Evolutionary conservation across 1,139 yeast genomes (phyloP).

Genomic region (Blastobotrys malaysiensis): DNA sequence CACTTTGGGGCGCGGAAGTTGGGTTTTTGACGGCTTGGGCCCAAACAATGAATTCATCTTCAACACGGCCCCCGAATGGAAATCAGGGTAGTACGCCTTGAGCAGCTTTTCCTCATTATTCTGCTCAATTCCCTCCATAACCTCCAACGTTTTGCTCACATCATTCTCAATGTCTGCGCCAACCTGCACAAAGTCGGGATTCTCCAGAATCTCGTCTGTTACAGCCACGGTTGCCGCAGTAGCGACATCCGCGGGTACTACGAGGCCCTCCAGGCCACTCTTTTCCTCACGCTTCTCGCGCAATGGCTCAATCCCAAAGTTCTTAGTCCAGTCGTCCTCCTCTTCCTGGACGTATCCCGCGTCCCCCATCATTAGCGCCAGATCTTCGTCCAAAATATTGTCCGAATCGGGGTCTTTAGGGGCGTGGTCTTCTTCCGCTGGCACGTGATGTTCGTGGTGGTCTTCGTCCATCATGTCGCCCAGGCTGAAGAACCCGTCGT

Average conservation of each 20-base stretch:
- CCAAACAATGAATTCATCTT: slow-evolving; percentile 65
- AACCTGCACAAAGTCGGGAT: not conserved
- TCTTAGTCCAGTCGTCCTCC: slow-evolving; percentile 1
- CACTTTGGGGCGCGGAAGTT: slow-evolving; percentile 47
- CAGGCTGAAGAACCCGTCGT: slow-evolving; percentile 31
- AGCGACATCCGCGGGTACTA: no score
- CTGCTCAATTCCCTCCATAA: slow-evolving; percentile 10
- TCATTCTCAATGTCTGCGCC: not conserved
- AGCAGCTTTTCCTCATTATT: slow-evolving; percentile 26
- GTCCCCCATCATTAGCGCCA: not conserved
- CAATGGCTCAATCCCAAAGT: not conserved
- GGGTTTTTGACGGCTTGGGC: slow-evolving; percentile 52
- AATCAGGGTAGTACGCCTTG: slow-evolving; percentile 54
- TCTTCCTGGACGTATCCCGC: not conserved
- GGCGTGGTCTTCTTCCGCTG: slow-evolving; percentile 14
- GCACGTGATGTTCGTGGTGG: slow-evolving; percentile 9
- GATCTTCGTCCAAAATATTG: not conserved
- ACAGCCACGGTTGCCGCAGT: no score
- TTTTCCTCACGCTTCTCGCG: not conserved
- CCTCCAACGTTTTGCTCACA: not conserved
- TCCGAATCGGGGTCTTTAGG: slow-evolving; percentile 5
- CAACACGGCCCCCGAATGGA: slow-evolving; percentile 49
- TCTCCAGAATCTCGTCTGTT: not conserved
- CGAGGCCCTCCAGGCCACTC: not conserved
- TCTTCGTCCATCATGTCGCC: slow-evolving; percentile 7